Evolutionary conservation across 768 basidiomycete genomes (phyloP), one percentile per base, ranked within the genome.

Genomic region (Podaxis pistillaris): DNA sequence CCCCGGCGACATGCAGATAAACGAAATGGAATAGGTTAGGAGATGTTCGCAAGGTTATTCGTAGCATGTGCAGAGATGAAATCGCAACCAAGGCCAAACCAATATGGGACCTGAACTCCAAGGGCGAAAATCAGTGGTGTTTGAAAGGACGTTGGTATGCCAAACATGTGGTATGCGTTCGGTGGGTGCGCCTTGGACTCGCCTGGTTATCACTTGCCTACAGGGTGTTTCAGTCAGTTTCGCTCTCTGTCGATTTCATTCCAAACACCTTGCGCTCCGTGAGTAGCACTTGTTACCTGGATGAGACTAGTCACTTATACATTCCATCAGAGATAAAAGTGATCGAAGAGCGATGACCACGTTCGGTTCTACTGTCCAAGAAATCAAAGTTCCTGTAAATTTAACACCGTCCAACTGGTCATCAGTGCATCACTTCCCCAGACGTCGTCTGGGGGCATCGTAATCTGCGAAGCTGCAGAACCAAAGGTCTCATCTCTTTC

Each of bases 201-300:
- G 17, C 9, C 19, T 9, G 55, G 22, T 3, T 3, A 3, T 30
- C 5, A 13, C 2, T 13, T 57, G 19, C 4, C 15, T n/a, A 53
- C 22, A 26, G 9, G 1, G 46, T 24, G 2, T 52, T 12, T 2
- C 54, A 82, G 81, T 85, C 7, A 88, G 87, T 68, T 69, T 90
- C 7, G 84, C 84, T 0, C 64, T 84, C 64, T 83, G 82, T 61
- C 79, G 88, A 0, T 89, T 88, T 78, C 79, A 87, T 70, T 89
- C 89, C 2, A 88, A 83, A 62, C 86, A 86, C 66, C 55, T 89
- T n/a, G 87, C 88, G 0, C 75, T 90, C 37, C 88, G 88, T 90
- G 66, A 72, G 87, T 82, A 6, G 8, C 2, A 12, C 38, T 33
- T 56, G 28, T 5, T 54, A 63, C 19, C 55, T 19, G 36, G 3